phyloP scores from a whole-genome alignment of 441 rosid species.

The Populus hybrid region DNA sequence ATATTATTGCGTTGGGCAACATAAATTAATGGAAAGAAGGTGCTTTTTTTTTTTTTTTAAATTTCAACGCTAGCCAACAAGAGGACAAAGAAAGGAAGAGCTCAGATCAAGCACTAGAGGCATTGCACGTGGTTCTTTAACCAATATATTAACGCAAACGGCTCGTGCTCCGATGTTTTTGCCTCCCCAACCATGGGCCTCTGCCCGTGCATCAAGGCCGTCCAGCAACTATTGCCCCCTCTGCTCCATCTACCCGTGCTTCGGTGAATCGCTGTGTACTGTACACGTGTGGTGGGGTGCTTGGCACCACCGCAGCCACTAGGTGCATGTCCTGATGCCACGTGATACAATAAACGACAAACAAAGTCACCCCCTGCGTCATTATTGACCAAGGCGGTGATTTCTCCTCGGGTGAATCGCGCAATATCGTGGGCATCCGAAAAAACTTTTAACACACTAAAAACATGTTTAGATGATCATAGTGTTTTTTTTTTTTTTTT shows the following conservation, averaged over 20 bases:
- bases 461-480: too few species aligned
- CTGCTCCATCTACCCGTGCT: not conserved
- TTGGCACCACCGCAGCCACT: conserved; percentile 20
- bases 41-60: too few species aligned
- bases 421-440: too few species aligned
- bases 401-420: too few species aligned
- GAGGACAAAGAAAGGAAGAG: not conserved
- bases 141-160: not conserved
- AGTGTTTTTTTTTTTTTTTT: too few species aligned
- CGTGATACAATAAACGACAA: conserved; percentile 16
- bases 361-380: not conserved
- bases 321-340: conserved; percentile 6
- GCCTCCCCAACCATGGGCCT: conserved; percentile 26
- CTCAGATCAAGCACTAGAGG: not conserved
- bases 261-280: not conserved
- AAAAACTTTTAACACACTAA: too few species aligned
- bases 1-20: too few species aligned
- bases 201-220: conserved; percentile 28
- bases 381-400: not conserved
- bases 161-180: conserved; percentile 36
- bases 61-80: not conserved
- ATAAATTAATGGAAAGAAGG: not conserved
- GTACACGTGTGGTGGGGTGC: conserved; percentile 35
- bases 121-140: not conserved
- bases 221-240: not conserved